phyloP scores from a whole-genome alignment of 2,329 filamentous ascomycete species.

The Penicillium sp. region DNA sequence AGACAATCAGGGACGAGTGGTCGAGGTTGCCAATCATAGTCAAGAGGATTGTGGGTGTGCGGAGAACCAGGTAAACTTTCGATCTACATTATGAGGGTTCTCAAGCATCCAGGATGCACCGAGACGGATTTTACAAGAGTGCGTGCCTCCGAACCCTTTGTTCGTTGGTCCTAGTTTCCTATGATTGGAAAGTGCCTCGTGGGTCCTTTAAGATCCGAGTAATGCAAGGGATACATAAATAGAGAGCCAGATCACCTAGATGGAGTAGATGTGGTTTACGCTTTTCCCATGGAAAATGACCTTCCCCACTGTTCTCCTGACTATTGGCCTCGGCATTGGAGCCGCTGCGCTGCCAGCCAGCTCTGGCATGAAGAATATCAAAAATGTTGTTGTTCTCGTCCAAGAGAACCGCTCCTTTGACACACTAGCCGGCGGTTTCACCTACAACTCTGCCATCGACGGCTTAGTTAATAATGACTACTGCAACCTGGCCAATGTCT shows the following conservation, averaged over 20 bases:
- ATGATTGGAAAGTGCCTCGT: not conserved
- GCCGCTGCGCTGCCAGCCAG: not conserved
- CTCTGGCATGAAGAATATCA: slow-evolving; percentile 33
- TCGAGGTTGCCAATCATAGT: not conserved
- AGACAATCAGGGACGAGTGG: not conserved
- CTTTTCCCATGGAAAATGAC: not conserved
- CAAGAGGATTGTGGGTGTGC: not conserved
- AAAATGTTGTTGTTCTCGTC: slow-evolving; percentile 51
- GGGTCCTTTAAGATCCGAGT: not conserved
- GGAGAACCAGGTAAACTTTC: not conserved
- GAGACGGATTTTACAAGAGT: not conserved
- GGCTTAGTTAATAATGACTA: slow-evolving; percentile 31
- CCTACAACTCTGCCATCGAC: slow-evolving; percentile 39
- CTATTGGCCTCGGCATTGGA: not conserved
- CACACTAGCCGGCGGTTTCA: slow-evolving; percentile 43
- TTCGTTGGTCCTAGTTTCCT: not conserved
- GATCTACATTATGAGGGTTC: not conserved
- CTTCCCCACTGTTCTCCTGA: not conserved
- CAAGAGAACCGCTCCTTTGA: slow-evolving; percentile 46
- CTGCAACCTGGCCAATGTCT: slow-evolving; percentile 43
- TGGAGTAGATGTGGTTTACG: not conserved
- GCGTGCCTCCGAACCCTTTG: not conserved
- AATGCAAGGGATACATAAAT: not conserved
- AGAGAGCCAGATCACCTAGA: not conserved
- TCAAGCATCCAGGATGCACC: not conserved